Evolutionary conservation across 2,329 filamentous ascomycete genomes (phyloP), one percentile per base, ranked within the genome.

Genomic region (Xylariaceae sp.): DNA sequence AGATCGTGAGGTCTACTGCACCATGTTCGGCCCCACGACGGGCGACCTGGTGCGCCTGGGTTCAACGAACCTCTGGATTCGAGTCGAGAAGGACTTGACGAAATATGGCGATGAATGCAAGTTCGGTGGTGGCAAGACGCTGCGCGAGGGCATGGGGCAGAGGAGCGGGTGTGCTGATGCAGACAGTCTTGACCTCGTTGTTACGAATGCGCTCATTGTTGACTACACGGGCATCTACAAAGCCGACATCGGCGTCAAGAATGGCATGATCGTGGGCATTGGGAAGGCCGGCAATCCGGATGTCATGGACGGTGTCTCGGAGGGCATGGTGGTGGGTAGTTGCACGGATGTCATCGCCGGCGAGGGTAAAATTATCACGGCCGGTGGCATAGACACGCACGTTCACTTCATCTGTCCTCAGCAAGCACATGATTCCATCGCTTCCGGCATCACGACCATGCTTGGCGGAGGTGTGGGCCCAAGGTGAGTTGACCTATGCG

Each of bases 211-310:
- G 4, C 74, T 97, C 60, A 86, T 97, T 39, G 80, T 97, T 26
- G 92, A 97, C 73, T 95, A 87, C 81, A 87, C 81, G 1, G 92
- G 92, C 47, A 96, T 97, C 67, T 95, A 89, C 78, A 97, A 97
- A 74, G 92, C 91, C 4, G 92, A 97, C 70, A 95, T 97, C 68
- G 92, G 92, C 31, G 85, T 97, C 70, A 96, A 95, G 71, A 73
- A 91, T 62, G 91, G 92, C 2, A 69, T 87, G 40, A 96, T 97
- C 65, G 85, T 86, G 31, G 92, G 84, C 0, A 92, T 97, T 63
- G 92, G 92, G 56, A 96, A 97, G 73, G 90, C 92, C 12, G 92
- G 92, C 26, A 97, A 96, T 66, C 92, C 92, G n/a, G 92, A 97
- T 72, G 84, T 95, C 46, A 96, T 96, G 92, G 87, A 94, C 34